A percentile compares a stretch with the other conserved stretches of the same genome.
These are phyloP conservation scores for Cornus controversa DNA, from an alignment of 148 eudicot genomes.

Conservation along the genomic window DNA sequence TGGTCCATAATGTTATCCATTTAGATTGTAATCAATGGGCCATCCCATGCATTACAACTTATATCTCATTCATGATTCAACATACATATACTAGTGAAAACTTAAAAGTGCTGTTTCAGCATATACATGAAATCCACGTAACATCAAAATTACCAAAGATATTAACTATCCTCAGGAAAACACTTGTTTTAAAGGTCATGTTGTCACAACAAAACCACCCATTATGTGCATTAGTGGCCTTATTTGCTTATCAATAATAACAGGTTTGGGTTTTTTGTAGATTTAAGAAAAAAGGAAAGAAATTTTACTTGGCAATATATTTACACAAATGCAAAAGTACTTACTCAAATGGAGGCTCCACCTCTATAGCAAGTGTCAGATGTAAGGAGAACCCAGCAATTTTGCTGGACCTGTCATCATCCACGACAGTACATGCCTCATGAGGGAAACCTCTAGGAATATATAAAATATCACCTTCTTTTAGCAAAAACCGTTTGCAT, in stretches of 20 bases:
- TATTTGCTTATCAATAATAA: background rate
- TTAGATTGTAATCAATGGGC: background rate
- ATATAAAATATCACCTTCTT: slow-evolving; percentile 83
- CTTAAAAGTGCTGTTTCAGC: no score
- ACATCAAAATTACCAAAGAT: no score
- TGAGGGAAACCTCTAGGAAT: slow-evolving; percentile 92
- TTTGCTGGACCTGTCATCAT: slow-evolving; percentile 22
- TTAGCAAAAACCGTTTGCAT: slow-evolving; percentile 42
- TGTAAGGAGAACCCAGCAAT: slow-evolving; percentile 54
- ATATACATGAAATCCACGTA: no score
- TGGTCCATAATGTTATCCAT: background rate
- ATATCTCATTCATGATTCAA: background rate
- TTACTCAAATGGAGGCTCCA: slow-evolving; percentile 95
- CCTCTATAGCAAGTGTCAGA: slow-evolving; percentile 79
- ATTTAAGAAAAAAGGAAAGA: background rate
- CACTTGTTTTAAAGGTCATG: background rate
- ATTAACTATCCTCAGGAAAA: no score
- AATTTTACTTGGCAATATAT: background rate
- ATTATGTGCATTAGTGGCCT: background rate
- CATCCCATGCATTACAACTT: background rate
- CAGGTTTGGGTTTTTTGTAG: background rate
- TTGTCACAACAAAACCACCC: background rate
- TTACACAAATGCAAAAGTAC: slow-evolving; percentile 18
- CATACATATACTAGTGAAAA: background rate
- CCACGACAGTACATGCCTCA: slow-evolving; percentile 59